These are phyloP conservation scores for Boechera stricta DNA, from an alignment of 345 rosid species.

Conservation along the genomic window DNA sequence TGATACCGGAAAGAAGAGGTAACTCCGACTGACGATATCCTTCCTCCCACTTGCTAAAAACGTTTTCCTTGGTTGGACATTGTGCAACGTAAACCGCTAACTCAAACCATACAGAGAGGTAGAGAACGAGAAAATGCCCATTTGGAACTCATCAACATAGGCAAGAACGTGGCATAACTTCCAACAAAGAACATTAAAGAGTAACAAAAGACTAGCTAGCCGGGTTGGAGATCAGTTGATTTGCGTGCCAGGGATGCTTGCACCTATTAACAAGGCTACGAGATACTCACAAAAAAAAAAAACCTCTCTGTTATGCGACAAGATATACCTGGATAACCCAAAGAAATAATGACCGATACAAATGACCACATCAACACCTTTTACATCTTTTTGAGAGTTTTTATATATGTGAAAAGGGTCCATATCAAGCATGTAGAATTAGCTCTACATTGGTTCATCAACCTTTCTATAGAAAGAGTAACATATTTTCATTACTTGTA, in stretches of 20 bases:
- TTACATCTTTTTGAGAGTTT: neutral
- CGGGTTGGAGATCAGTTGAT: too few species aligned
- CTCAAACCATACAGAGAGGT: neutral
- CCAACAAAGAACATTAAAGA: too few species aligned
- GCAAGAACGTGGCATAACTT: too few species aligned
- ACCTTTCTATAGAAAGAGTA: too few species aligned
- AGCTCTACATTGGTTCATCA: neutral
- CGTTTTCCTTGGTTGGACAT: too few species aligned
- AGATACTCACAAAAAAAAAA: neutral
- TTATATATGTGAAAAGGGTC: neutral
- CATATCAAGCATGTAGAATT: neutral
- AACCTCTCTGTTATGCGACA: neutral
- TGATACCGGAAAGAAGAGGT: too few species aligned
- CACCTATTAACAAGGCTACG: neutral
- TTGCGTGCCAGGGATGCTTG: neutral
- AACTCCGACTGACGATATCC: too few species aligned
- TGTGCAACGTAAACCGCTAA: neutral
- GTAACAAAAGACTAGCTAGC: neutral
- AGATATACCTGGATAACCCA: neutral
- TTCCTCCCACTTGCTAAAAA: too few species aligned
- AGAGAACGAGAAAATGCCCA: neutral
- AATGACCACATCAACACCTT: neutral
- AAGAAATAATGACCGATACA: neutral
- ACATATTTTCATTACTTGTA: too few species aligned
- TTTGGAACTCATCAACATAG: too few species aligned